Base-by-base conservation (phyloP, 2,329 filamentous ascomycete species). In the Emmonsiellopsis sp. region DNA sequence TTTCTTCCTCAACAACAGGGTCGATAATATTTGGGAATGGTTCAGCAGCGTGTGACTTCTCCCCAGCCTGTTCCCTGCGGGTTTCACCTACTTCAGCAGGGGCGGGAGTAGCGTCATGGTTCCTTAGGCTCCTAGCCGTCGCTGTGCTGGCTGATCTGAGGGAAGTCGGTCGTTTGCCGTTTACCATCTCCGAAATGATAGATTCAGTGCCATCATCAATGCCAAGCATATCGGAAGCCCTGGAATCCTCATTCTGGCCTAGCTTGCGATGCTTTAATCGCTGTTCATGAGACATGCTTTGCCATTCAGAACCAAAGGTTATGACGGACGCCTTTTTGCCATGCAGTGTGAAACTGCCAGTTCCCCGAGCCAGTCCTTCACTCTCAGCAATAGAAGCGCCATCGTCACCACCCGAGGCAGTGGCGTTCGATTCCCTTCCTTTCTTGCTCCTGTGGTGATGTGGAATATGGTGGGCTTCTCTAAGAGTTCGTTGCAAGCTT, bases 291-390 rank as follows among this genome's bases (percentile, higher is more conserved):
- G 85, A 79, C 70, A 91, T 82, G 55, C 80, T 85, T 63, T 92
- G 85, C 74, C 95, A 84, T 62, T 95, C 92, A n/a, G 85, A 84
- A 7, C 91, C 90, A 66, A 98, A 94, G n/a, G 89, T 94, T 61
- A 98, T 89, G 53, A 98, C 88, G 1, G 90, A 95, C 2, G 93
- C 93, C 70, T 98, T 97, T 75, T 97, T 98, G 56, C 93, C 92
- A 65, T 98, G 93, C 3, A 98, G 85, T 3, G 93, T 95, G 68
- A 98, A 98, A 62, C 89, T 95, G 5, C 89, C 89, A 10, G 87
- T 83, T 10, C 86, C 86, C 47, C 93, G 83, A 6, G 86, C 77
- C 10, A 98, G 77, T 9, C 86, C 83, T 60, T 89, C 86, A 38
- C 65, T 86, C 74, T 72, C 79, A 63, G 55, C 54, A n/a, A 61